Base-by-base conservation (phyloP, 176 grass and related monocot species). In the Secale cereale region DNA sequence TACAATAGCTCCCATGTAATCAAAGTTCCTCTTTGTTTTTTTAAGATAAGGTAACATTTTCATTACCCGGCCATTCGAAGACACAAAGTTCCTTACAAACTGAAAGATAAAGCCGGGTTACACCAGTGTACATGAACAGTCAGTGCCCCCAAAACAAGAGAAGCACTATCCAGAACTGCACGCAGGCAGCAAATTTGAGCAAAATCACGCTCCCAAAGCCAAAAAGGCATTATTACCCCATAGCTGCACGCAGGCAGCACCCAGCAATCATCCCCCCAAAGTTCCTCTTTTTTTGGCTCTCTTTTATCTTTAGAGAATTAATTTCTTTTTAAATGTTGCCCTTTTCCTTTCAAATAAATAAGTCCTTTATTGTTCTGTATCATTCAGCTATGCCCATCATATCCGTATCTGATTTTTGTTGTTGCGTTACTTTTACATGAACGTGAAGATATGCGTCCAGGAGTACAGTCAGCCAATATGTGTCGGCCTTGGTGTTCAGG, bases 401-500 rank as follows among this genome's bases (percentile, higher is more conserved):
- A 72, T 70, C 65, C 5, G 29, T 32, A 67, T 85, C 77, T 88
- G 77, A 91, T 32, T 77, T 59, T 72, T 27, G 68, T 70, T 76
- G 4, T 29, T 76, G 17, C 45, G 5, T 2, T 82, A 28, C 77
- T 74, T 81, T 54, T 78, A 54, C 50, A 85, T 94, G 81, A 50
- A 91, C 45, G 56, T 65, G 77, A 86, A 99, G 94, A 90, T 99
- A 36, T 99, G 97, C 80, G 76, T 81, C 43, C 88, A 88, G 72
- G 97, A 97, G 81, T 99, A 99, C 91, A 90, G 76, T 89, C 86
- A 82, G 68, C 72, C 86, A 91, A 86, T 90, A 79, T 97, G 92
- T 63, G 89, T 92, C 46, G 62, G 94, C 35, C 82, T 99, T 28
- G 95, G 95, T 78, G 54, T 91, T 83, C 95, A 97, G 79, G 92